Conservation (phyloP, 2,329 filamentous ascomycete species). For the Diplodia sapinea region DNA sequence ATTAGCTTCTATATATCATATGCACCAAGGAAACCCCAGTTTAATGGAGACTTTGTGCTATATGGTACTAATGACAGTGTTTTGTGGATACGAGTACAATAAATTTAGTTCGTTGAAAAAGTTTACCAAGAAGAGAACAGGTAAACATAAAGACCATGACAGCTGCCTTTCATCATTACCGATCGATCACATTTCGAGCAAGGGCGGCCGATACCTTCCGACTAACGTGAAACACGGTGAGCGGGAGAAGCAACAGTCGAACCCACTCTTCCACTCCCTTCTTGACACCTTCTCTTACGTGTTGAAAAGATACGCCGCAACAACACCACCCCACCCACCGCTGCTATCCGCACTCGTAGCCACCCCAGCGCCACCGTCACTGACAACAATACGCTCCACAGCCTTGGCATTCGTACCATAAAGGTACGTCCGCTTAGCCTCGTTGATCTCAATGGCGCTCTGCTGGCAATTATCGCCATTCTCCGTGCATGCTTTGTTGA, state of each 20-base stretch:
- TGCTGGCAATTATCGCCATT: slow-evolving; percentile 5
- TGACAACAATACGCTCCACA: slow-evolving; percentile 7
- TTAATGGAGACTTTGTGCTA: too few relatives aligned
- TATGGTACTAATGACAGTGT: too few relatives aligned
- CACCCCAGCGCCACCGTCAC: slow-evolving; percentile 4
- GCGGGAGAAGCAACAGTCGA: background rate
- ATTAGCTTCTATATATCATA: too few relatives aligned
- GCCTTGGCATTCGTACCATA: slow-evolving; percentile 27
- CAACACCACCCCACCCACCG: slow-evolving; percentile 27
- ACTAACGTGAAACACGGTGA: background rate
- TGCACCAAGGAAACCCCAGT: too few relatives aligned
- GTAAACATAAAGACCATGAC: too few relatives aligned
- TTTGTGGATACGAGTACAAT: too few relatives aligned
- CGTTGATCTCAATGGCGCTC: slow-evolving; percentile 7
- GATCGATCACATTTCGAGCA: too few relatives aligned
- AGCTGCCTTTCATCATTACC: too few relatives aligned
- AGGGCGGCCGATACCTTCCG: too few relatives aligned
- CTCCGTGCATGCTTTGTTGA: background rate
- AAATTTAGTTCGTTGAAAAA: too few relatives aligned
- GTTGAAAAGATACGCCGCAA: slow-evolving; percentile 28
- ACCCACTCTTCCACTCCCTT: too few relatives aligned
- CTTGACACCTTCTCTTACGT: background rate
- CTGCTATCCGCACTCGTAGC: slow-evolving; percentile 7
- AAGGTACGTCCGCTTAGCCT: slow-evolving; percentile 1
- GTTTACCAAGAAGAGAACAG: too few relatives aligned